Conservation (phyloP, 1,284 basidiomycete genomes). For the Ustilago cynodontis region DNA sequence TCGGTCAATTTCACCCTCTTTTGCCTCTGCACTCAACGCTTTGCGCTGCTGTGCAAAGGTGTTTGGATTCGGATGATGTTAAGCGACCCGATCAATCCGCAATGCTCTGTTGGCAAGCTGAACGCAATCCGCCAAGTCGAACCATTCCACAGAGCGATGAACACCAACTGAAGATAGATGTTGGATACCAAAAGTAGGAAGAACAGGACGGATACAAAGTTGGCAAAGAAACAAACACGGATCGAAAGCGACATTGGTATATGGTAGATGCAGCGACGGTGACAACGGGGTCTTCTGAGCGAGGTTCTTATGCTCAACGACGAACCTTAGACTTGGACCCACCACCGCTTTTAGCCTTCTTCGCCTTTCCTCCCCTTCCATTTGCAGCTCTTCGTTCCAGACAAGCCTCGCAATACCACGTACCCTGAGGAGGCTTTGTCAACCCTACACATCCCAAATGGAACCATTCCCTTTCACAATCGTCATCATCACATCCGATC, state of each 20-base stretch:
- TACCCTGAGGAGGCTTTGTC: conserved; percentile 75
- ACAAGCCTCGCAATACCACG: conserved; percentile 78
- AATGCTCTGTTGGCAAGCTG: background rate
- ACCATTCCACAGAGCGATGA: background rate
- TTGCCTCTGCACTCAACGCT: no score
- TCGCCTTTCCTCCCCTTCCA: conserved; percentile 34
- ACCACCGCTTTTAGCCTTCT: conserved; percentile 39
- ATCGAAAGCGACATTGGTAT: conserved; percentile 4
- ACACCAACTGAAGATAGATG: background rate
- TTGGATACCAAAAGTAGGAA: background rate
- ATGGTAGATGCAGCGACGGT: background rate
- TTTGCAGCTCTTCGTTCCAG: conserved; percentile 52
- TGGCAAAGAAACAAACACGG: background rate
- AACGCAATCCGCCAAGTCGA: background rate
- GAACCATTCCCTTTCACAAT: conserved; percentile 93
- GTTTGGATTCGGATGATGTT: no score
- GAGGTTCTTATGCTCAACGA: conserved; percentile 16
- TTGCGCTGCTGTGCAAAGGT: no score
- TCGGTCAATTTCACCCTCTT: no score
- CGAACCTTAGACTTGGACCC: conserved; percentile 35
- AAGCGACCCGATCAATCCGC: background rate
- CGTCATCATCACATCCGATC: conserved; percentile 94
- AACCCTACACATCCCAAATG: conserved; percentile 80
- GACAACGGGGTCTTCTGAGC: background rate
- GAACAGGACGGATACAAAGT: background rate